Evolutionary conservation across 2,329 filamentous ascomycete species (phyloP).

Genomic region (Aciculosporium take): DNA sequence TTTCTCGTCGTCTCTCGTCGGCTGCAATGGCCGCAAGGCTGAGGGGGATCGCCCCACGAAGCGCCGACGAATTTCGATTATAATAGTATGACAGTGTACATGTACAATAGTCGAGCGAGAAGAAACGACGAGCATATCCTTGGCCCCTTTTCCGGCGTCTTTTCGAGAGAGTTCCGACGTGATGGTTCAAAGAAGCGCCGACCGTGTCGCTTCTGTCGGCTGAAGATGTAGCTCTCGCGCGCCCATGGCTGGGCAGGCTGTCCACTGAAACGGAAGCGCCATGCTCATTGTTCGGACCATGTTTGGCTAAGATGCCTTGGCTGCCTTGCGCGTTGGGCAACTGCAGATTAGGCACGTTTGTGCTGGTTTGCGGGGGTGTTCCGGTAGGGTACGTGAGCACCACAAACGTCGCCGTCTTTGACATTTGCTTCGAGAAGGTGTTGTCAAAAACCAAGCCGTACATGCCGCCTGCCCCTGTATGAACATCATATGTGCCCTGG

Average conservation of each 20-base stretch:
- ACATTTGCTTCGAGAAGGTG: conserved; percentile 89
- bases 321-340: conserved; percentile 24
- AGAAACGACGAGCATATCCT: conserved; percentile 84
- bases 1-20: conserved; percentile 76
- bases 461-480: conserved; percentile 65
- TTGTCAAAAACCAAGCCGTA: conserved; percentile 97
- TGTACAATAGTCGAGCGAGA: conserved; percentile 87
- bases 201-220: conserved; percentile 36
- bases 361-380: conserved; percentile 58
- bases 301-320: conserved; percentile 37
- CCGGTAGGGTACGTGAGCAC: conserved; percentile 86
- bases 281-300: conserved; percentile 28
- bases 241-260: conserved; percentile 38
- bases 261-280: conserved; percentile 42
- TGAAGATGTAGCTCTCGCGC: conserved; percentile 32
- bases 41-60: conserved; percentile 83
- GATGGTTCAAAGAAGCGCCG: conserved; percentile 40
- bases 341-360: conserved; percentile 50
- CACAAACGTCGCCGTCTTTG: conserved; percentile 90
- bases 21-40: conserved; percentile 83
- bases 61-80: conserved; percentile 79
- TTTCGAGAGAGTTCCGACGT: conserved; percentile 79
- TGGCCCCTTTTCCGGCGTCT: conserved; percentile 85
- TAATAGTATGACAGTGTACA: conserved; percentile 95
- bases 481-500: conserved; percentile 76